Percentiles rank a stretch among this genome's conserved stretches.
These are phyloP conservation scores for Curvularia sp. DNA, from an alignment of 2,329 filamentous ascomycete genomes.

Conservation along the genomic window DNA sequence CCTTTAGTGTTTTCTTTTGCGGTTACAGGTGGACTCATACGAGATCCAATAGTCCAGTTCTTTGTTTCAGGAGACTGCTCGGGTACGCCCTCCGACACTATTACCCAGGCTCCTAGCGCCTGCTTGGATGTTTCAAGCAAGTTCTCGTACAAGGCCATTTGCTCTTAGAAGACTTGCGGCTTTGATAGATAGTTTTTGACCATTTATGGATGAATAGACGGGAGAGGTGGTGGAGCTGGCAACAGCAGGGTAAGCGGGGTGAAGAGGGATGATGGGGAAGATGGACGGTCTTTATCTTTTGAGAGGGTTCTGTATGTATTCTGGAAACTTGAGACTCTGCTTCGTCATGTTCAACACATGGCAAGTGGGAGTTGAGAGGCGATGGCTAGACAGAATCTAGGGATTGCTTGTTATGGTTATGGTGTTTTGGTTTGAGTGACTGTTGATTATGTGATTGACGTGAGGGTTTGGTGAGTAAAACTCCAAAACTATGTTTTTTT, in stretches of 20 bases:
- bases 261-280: neutral
- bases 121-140: constrained; percentile 10
- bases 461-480: neutral
- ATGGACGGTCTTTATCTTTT: neutral
- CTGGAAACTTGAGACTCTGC: neutral
- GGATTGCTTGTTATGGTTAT: neutral
- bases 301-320: neutral
- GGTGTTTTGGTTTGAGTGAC: neutral
- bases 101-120: constrained; percentile 10
- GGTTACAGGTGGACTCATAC: neutral
- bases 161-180: neutral
- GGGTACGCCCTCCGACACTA: constrained; percentile 1
- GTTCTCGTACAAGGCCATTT: constrained; percentile 12
- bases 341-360: constrained; percentile 10
- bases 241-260: neutral
- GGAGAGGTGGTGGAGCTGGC: neutral
- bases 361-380: neutral
- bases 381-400: neutral
- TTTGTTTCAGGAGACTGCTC: constrained; percentile 4
- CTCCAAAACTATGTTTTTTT: neutral
- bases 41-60: constrained; percentile 6
- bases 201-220: neutral
- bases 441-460: neutral
- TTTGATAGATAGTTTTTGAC: neutral
- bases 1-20: neutral